Evolutionary conservation across 2,329 filamentous ascomycete species (phyloP), one percentile per base, ranked within the genome.

Genomic region (Xylariaceae sp.): DNA sequence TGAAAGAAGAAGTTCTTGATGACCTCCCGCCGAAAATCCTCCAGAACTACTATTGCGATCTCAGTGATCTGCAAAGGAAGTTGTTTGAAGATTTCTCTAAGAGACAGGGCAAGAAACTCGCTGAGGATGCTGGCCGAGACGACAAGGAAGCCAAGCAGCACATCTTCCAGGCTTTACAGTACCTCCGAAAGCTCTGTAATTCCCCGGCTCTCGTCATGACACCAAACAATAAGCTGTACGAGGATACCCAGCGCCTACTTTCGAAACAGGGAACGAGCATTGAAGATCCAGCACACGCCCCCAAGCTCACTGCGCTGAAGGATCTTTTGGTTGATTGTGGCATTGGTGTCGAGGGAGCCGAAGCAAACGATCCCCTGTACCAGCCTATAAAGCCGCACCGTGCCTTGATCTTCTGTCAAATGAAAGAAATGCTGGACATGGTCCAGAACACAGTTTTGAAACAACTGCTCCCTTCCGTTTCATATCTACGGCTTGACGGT

Each of bases 391-490:
- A 95, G 59, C 95, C 93, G 26, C 95, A 99, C 71, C 90, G 95
- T 44, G 96, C 95, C 0, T 84, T 99, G 23, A 89, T 99, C 64
- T 99, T 99, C 81, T 99, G 95, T 69, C 95, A 99, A 73, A 97
- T 99, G 91, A 99, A 99, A 76, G 95, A 99, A 74, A 99, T 99
- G 96, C 82, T 99, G 20, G 95, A 99, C 73, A 98, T 99, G 85
- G 96, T 99, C 2, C 93, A 98, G 71, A 91, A 89, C 67, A 93
- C 93, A 55, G 95, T 99, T 1, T 78, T 99, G 40, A 91, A 91
- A 73, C 89, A 89, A 68, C 82, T 98, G 75, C 82, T 99, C n/a
- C 95, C 95, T 1, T 90, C 89, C 0, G 93, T 97, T 5, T 95
- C 96, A 40, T 97, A 89, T 71, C 84, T 98, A 55, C 90, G 96